Base-by-base conservation (phyloP, 306 rosid genomes). In the Rosa rugosa region DNA sequence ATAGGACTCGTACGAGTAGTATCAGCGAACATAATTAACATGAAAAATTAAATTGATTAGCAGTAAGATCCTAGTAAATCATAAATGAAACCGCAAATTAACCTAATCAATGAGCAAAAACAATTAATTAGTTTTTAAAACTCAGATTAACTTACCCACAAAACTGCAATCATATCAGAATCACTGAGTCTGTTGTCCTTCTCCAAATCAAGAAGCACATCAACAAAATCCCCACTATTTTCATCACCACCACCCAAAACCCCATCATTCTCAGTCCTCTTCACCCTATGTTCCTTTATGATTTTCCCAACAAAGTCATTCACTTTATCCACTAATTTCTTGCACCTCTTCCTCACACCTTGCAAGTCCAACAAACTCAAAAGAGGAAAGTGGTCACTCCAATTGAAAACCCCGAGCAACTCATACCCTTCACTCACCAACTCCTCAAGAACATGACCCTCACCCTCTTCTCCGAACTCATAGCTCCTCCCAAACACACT, bases 391-490 rank as follows among this genome's bases (percentile, higher is more conserved):
- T 91, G 94, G 46, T 93, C 97, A 22, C 92, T 85, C 92, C 93
- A 93, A 73, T 91, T 91, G 60, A 93, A 91, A 42, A 85, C 51
- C 38, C 98, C 94, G 75, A 93, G 86, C 66, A 93, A 47, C 76
- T 87, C 98, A 69, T 91, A 93, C 73, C 97, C 98, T 78, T 93
- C 93, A 14, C 84, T 88, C 63, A 91, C 97, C 76, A 93, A 34
- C 10, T 27, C 69, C 57, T 91, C 94, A 49, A 91, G 85, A 80
- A 78, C 91, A 69, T 13, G 62, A 7, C 77, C 89, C 36, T 20
- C 47, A 3, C 77, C 80, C 8, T 42, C 80, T 3, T 65, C 84
- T 1, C 73, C 86, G 53, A 90, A 90, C 53, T 74, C 90, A 47
- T 89, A 91, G n/a, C 85, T 59, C 73, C 75, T 85, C 0, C 98